Evolutionary conservation across 345 rosid species (phyloP), one percentile per base, ranked within the genome.

Genomic region (Aurinia saxatilis): DNA sequence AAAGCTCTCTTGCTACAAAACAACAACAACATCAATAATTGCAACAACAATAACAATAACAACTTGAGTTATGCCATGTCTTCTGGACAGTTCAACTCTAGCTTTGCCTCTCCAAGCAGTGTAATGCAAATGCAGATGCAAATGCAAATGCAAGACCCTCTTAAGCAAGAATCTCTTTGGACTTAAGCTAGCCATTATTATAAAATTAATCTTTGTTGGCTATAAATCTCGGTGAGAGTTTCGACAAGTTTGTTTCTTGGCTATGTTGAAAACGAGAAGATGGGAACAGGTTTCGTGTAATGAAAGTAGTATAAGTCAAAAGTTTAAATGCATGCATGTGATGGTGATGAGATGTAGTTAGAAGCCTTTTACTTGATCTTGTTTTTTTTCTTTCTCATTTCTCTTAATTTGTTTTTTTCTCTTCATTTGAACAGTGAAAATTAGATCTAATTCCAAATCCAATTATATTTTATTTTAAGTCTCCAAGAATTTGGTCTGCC

Each of bases 111-210:
- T 60, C 76, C 90, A 65, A 70, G 79, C 71, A 79, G 73, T 71
- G 72, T 73, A 63, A 70, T 81, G 57, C 75, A 70, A 61, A 60
- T 68, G 68, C 74, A 70, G 68, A 70, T 70, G 64, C 74, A 70
- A 39, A 59, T 68, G 73, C 73, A 60, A 60, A 66, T 72, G 63
- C 85, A 89, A 68, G 91, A 86, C 44, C 85, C 87, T 64, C 84
- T 77, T 10, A 84, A 83, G 71, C 77, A 71, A 71, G 91, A 86
- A 84, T 79, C 84, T 47, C 83, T 86, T 23, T 89, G 90, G 90
- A 89, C 81, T 69, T 86, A 39, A 41, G 17, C 19, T 8, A 63
- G 33, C 38, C 25, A 30, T 39, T 56, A 6, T 48, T 29, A 19
- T 61, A 53, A 61, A 30, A 17, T 27, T 50, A 25, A 50, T 50